Evolutionary conservation across 2,329 filamentous ascomycete genomes (phyloP).

Genomic region (Alternaria burnsii): DNA sequence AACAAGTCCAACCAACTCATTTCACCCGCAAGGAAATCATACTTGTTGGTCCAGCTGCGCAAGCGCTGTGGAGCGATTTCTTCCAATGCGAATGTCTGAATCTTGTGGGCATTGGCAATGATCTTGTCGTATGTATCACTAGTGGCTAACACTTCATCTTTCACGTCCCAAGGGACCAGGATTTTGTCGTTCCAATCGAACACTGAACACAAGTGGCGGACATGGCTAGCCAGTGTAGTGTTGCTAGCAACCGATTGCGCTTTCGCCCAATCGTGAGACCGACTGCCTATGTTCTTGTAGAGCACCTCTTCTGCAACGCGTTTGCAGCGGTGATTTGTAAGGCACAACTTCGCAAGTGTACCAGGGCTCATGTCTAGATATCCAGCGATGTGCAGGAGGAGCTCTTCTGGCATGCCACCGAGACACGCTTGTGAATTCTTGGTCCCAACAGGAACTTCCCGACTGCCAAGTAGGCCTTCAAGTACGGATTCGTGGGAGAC

Average conservation of each 20-base stretch:
- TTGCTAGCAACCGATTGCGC: neutral
- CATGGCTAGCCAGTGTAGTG: neutral
- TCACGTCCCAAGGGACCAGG: no score
- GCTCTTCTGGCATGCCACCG: conserved; percentile 13
- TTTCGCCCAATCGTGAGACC: neutral
- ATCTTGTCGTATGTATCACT: neutral
- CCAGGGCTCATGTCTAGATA: neutral
- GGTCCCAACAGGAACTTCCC: neutral
- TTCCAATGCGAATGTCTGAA: neutral
- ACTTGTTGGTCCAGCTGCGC: neutral
- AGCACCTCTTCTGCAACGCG: conserved; percentile 10
- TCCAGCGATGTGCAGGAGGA: conserved; percentile 5
- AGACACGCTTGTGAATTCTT: conserved; percentile 12
- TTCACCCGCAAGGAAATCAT: neutral
- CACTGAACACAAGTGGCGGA: neutral
- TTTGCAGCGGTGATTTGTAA: conserved; percentile 9
- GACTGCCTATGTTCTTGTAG: neutral
- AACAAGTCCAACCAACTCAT: conserved; percentile 4
- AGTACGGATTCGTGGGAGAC: neutral
- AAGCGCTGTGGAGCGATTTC: neutral
- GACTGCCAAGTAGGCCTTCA: neutral
- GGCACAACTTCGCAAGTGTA: conserved; percentile 8
- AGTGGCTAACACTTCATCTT: no score
- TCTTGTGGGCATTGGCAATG: neutral
- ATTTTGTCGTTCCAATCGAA: neutral